These are phyloP conservation scores for Pleurotus giganteus DNA, from an alignment of 768 basidiomycete species.

Conservation along the genomic window DNA sequence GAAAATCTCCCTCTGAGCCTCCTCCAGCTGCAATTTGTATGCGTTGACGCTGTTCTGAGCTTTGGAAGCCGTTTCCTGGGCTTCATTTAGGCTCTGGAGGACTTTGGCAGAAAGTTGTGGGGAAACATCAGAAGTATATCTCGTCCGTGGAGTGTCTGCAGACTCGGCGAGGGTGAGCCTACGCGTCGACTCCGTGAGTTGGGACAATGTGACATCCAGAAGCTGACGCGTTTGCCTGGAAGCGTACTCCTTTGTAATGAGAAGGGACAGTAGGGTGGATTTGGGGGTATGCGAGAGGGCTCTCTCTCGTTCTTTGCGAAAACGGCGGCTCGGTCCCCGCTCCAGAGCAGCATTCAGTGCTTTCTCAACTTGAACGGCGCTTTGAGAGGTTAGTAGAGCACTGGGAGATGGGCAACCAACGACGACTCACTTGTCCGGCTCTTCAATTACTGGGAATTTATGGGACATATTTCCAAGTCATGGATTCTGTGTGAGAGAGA, in stretches of 20 bases:
- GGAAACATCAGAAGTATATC: conserved; percentile 3
- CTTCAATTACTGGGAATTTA: conserved; percentile 6
- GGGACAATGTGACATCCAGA: conserved; percentile 32
- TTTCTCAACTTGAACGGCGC: neutral
- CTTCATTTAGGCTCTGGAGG: conserved; percentile 22
- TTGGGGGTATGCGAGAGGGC: conserved; percentile 17
- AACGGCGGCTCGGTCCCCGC: conserved; percentile 9
- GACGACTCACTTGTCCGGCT: conserved; percentile 1
- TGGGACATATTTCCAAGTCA: conserved; percentile 1
- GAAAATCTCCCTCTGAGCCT: conserved; percentile 3
- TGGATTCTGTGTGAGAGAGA: neutral
- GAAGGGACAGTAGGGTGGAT: conserved; percentile 26
- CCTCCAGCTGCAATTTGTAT: conserved; percentile 7
- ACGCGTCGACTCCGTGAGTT: conserved; percentile 31
- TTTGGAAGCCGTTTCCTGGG: conserved; percentile 1
- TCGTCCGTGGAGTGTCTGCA: conserved; percentile 26
- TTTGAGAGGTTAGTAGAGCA: neutral
- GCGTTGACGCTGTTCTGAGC: neutral
- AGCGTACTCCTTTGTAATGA: conserved; percentile 34
- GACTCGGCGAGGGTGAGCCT: conserved; percentile 33
- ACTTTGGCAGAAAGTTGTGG: conserved; percentile 30
- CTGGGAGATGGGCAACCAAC: neutral
- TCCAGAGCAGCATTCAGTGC: conserved; percentile 6
- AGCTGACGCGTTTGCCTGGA: conserved; percentile 31
- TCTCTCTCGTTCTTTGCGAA: conserved; percentile 20